These are phyloP conservation scores for Diaporthe batatas DNA, from an alignment of 2,329 filamentous ascomycete species.

Conservation along the genomic window DNA sequence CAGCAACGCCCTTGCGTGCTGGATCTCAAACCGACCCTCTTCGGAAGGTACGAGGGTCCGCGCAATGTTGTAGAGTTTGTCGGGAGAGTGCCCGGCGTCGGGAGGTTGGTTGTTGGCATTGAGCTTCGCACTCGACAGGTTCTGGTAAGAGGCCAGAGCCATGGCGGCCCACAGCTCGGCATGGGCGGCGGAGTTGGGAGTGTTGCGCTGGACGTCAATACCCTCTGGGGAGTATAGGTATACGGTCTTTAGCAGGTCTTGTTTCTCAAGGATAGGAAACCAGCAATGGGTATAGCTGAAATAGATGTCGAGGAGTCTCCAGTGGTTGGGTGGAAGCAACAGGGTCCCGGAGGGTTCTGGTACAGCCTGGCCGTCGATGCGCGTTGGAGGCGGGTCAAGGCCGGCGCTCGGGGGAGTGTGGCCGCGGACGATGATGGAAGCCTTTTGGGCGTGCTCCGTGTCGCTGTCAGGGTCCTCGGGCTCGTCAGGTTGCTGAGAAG, in stretches of 20 bases:
- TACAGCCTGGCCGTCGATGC: neutral
- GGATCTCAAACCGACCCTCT: slow-evolving; percentile 61
- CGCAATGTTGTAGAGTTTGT: slow-evolving; percentile 64
- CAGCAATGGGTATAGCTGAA: slow-evolving; percentile 82
- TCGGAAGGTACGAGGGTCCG: slow-evolving; percentile 62
- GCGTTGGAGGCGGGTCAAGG: slow-evolving; percentile 10
- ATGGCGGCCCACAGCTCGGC: slow-evolving; percentile 73
- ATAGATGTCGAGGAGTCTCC: slow-evolving; percentile 77
- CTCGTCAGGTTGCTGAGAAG: slow-evolving; percentile 50
- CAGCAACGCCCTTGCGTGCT: slow-evolving; percentile 68
- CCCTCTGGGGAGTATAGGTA: slow-evolving; percentile 57
- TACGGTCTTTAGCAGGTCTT: slow-evolving; percentile 66
- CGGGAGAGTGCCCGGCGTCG: slow-evolving; percentile 48
- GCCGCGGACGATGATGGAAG: slow-evolving; percentile 8
- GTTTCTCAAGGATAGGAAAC: slow-evolving; percentile 80
- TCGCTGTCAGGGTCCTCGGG: slow-evolving; percentile 50
- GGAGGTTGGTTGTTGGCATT: slow-evolving; percentile 39
- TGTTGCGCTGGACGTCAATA: slow-evolving; percentile 44
- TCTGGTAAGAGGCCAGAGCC: slow-evolving; percentile 69
- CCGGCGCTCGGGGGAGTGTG: slow-evolving; percentile 1
- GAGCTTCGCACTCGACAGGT: slow-evolving; percentile 50
- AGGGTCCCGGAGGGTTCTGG: neutral
- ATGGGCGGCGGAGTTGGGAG: slow-evolving; percentile 55
- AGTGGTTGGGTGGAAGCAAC: slow-evolving; percentile 65
- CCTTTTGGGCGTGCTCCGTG: slow-evolving; percentile 44